Conservation (phyloP, 345 rosid species). For the Balakata baccata region DNA sequence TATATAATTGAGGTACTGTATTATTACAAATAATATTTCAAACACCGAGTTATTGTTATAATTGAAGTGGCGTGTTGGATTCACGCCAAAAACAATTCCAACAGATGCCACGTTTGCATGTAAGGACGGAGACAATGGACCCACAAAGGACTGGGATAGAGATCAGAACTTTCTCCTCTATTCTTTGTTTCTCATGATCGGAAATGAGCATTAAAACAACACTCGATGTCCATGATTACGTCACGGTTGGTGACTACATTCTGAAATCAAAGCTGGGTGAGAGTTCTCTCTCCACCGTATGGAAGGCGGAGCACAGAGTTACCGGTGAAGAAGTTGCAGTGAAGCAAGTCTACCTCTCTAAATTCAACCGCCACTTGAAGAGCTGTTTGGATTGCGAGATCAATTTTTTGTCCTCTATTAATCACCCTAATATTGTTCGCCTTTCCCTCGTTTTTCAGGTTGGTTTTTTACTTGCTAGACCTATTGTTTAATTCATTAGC, state of each 20-base stretch:
- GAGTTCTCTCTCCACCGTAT: slow-evolving; percentile 44
- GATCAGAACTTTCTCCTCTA: no score
- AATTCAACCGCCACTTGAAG: slow-evolving; percentile 46
- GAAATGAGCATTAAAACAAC: slow-evolving; percentile 20
- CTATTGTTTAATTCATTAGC: not conserved
- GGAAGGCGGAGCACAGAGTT: slow-evolving; percentile 44
- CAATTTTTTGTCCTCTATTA: slow-evolving; percentile 51
- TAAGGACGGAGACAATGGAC: no score
- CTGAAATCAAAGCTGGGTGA: slow-evolving; percentile 52
- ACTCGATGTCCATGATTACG: slow-evolving; percentile 2
- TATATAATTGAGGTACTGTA: no score
- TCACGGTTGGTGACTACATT: slow-evolving; percentile 28
- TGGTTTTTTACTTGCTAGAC: not conserved
- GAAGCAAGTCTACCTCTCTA: slow-evolving; percentile 54
- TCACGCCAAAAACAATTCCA: no score
- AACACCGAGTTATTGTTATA: no score
- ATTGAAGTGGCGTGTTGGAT: no score
- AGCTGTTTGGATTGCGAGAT: slow-evolving; percentile 50
- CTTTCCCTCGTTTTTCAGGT: slow-evolving; percentile 49
- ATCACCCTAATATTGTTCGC: slow-evolving; percentile 61
- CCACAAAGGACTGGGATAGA: no score
- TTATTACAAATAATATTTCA: no score
- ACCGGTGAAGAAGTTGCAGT: slow-evolving; percentile 52
- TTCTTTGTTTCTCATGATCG: not conserved
- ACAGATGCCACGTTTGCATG: no score